These are phyloP conservation scores for Lomentospora prolificans DNA, from an alignment of 2,329 filamentous ascomycete genomes.

Conservation along the genomic window DNA sequence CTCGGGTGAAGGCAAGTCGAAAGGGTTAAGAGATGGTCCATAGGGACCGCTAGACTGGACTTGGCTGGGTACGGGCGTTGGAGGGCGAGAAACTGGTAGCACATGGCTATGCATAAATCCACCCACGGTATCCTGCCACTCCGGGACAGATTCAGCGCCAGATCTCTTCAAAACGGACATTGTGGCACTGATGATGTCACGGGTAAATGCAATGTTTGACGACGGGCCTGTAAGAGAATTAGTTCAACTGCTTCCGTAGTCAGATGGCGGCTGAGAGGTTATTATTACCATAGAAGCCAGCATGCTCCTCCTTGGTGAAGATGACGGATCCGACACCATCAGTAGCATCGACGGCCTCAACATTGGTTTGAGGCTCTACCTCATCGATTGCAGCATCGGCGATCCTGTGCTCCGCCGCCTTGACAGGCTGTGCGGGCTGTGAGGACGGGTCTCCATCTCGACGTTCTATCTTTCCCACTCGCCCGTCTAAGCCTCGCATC, in stretches of 20 bases:
- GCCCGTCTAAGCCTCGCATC: background rate
- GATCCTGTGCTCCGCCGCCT: background rate
- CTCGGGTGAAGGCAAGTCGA: constrained; percentile 12
- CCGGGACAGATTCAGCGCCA: background rate
- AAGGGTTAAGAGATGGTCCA: constrained; percentile 2
- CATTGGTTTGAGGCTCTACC: background rate
- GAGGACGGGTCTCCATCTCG: background rate
- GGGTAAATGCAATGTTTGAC: constrained; percentile 4
- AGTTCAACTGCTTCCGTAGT: too few relatives aligned
- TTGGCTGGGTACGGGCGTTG: background rate
- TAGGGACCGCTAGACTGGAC: background rate
- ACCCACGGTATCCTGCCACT: background rate
- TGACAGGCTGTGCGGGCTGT: background rate
- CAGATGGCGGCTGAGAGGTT: background rate
- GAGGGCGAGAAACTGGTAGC: background rate
- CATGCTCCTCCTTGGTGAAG: constrained; percentile 1
- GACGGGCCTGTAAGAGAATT: background rate
- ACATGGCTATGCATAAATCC: constrained; percentile 5
- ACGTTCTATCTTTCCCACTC: background rate
- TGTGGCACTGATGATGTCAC: constrained; percentile 2
- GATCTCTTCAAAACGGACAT: background rate
- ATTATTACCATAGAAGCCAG: constrained; percentile 1
- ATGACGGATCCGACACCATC: constrained; percentile 2
- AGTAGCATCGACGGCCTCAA: constrained; percentile 2
- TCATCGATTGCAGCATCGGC: background rate